Base-by-base conservation (phyloP, 2,329 filamentous ascomycete genomes). In the Pleurostoma richardsiae region DNA sequence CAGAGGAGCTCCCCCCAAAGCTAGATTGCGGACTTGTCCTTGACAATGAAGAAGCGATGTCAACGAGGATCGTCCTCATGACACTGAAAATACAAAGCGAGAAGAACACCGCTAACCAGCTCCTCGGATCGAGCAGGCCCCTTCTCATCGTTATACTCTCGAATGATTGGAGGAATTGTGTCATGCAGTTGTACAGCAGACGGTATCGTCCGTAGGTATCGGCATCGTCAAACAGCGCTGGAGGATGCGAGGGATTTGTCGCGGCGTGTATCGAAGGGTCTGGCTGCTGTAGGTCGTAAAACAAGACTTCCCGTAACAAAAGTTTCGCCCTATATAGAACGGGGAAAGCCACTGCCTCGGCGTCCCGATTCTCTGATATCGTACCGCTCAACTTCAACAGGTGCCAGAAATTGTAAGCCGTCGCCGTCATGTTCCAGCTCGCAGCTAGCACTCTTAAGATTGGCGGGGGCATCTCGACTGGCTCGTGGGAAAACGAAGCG, bases 1-100 rank as follows among this genome's bases (percentile, higher is more conserved):
- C 49, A 10, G 53, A 55, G 19, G 19, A 19, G 29, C 29, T 45
- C 11, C 44, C 7, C 7, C 42, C 31, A 26, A 45, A 33, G 19
- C 28, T 30, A 11, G 44, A 33, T 30, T 47, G 45, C 27, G 41
- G 56, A 31, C 36, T 49, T 41, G 29, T 44, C 31, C 49, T 50
- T 19, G 58, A 52, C 26, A 55, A 51, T 44, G 55, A 52, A 5
- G 66, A 62, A 27, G 66, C 63, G 31, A 76, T 63, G 46, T 79
- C 74, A 11, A 73, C 63, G 4, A 81, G 61, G 2, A 82, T 67
- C 1, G 76, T 76, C 42, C 73, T 71, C 26, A 75, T 69, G 29
- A 77, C 66, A 56, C 77, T 81, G 54, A 82, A 80, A n/a, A 82
- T 73, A 57, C 78, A 80, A 19, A 82, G 59, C 10, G 79, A 73